A percentile compares a stretch with the other conserved stretches of the same genome.
These are phyloP conservation scores for Acanthamoeba polyphaga DNA, from an alignment of 208 protist species.

Conservation along the genomic window DNA sequence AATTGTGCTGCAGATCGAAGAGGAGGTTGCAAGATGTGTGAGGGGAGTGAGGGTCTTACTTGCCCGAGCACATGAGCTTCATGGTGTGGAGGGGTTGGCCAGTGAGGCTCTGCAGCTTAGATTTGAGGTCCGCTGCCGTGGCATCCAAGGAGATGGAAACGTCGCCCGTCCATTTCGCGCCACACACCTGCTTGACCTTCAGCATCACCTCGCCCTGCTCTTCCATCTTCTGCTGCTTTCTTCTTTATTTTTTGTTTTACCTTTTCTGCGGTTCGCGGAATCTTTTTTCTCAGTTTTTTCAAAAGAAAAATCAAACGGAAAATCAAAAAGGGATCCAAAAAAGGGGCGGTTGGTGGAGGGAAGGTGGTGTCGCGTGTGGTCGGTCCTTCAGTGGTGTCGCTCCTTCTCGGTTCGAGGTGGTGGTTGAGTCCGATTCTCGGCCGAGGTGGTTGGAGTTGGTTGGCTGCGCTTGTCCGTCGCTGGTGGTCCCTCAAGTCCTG, in stretches of 20 bases:
- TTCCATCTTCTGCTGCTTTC: not conserved
- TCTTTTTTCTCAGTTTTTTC: too few relatives aligned
- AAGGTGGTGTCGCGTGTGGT: conserved; percentile 28
- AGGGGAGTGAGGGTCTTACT: not conserved
- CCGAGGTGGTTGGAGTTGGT: not conserved
- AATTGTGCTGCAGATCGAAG: not conserved
- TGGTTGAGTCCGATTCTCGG: not conserved
- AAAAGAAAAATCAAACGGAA: too few relatives aligned
- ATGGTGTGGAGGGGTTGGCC: conserved; percentile 35
- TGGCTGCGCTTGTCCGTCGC: not conserved
- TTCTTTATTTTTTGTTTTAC: too few relatives aligned
- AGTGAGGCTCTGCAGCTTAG: conserved; percentile 7
- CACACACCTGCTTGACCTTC: conserved; percentile 62
- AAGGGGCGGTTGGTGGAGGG: conserved; percentile 2
- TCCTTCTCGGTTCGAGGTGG: not conserved
- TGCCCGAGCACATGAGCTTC: conserved; percentile 32
- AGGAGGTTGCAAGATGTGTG: not conserved
- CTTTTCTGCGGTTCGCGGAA: too few relatives aligned
- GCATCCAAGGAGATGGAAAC: not conserved
- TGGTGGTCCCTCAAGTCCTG: not conserved
- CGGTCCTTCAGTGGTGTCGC: conserved; percentile 9
- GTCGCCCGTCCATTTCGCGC: conserved; percentile 46
- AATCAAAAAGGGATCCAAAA: not conserved
- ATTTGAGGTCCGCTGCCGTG: not conserved
- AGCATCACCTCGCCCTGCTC: not conserved